phyloP scores from a whole-genome alignment of 352 stramenopile genomes.

The Blastocystis sp. region DNA sequence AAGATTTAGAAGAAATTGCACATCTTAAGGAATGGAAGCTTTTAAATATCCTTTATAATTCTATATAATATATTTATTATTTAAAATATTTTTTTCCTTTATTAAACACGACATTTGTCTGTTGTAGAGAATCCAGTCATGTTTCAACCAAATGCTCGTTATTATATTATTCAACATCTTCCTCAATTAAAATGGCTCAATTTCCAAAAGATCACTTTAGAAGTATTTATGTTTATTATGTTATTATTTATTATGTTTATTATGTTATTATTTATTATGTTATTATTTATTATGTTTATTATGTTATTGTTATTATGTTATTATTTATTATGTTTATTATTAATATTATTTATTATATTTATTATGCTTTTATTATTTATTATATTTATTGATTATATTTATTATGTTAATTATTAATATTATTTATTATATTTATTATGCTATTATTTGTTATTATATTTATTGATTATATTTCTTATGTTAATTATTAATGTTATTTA shows the following conservation, averaged over 20 bases:
- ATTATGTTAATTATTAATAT: too few species aligned
- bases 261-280: background rate
- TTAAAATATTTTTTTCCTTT: background rate
- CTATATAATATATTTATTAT: too few species aligned
- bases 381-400: too few species aligned
- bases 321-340: constrained; percentile 12
- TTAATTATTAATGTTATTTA: too few species aligned
- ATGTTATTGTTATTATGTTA: background rate
- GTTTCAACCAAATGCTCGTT: constrained; percentile 9
- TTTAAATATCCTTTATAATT: too few species aligned
- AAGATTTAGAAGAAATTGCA: constrained; percentile 22
- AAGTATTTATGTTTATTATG: background rate
- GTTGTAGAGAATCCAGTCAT: constrained; percentile 31
- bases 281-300: constrained; percentile 2
- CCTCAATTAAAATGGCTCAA: constrained; percentile 21
- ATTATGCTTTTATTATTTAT: too few species aligned
- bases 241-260: constrained; percentile 17
- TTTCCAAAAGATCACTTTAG: constrained; percentile 24
- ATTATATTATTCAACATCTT: constrained; percentile 23
- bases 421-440: too few species aligned
- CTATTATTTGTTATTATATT: too few species aligned
- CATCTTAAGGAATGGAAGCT: constrained; percentile 28
- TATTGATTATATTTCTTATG: too few species aligned
- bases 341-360: constrained; percentile 4
- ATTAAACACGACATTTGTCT: constrained; percentile 10